phyloP scores from a whole-genome alignment of 208 protist genomes.

The Trypanosoma melophagium region DNA sequence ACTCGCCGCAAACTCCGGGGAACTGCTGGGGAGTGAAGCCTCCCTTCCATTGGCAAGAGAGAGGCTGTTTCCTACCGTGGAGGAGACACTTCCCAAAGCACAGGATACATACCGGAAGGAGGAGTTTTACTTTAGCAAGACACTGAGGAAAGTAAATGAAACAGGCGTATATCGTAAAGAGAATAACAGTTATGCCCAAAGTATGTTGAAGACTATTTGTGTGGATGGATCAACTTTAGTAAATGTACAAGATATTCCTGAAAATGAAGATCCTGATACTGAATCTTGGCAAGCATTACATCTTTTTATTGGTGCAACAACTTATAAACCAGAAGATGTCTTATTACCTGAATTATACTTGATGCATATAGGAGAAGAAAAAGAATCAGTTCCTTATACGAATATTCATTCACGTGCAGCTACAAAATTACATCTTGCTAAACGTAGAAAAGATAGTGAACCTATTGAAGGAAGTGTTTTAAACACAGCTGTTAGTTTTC shows the following conservation, averaged over 20 bases:
- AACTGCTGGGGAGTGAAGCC: constrained; percentile 39
- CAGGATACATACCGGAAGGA: constrained; percentile 18
- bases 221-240: constrained; percentile 24
- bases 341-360: constrained; percentile 21
- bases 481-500: constrained; percentile 66
- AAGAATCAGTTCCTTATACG: constrained; percentile 1
- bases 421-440: constrained; percentile 67
- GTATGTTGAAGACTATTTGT: constrained; percentile 19
- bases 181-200: not conserved
- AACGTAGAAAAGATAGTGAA: constrained; percentile 38
- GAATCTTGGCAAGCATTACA: constrained; percentile 42
- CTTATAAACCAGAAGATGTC: constrained; percentile 45
- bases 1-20: constrained; percentile 39
- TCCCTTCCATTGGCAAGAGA: constrained; percentile 31
- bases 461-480: constrained; percentile 38
- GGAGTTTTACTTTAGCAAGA: constrained; percentile 36
- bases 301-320: constrained; percentile 62
- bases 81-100: constrained; percentile 41
- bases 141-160: constrained; percentile 23
- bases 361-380: constrained; percentile 16
- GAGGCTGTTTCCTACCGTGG: constrained; percentile 59
- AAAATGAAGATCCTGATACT: constrained; percentile 40
- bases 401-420: constrained; percentile 30
- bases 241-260: constrained; percentile 47
- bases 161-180: constrained; percentile 8